These are phyloP conservation scores for Suillus occidentalis DNA, from an alignment of 768 basidiomycete species.

Conservation along the genomic window DNA sequence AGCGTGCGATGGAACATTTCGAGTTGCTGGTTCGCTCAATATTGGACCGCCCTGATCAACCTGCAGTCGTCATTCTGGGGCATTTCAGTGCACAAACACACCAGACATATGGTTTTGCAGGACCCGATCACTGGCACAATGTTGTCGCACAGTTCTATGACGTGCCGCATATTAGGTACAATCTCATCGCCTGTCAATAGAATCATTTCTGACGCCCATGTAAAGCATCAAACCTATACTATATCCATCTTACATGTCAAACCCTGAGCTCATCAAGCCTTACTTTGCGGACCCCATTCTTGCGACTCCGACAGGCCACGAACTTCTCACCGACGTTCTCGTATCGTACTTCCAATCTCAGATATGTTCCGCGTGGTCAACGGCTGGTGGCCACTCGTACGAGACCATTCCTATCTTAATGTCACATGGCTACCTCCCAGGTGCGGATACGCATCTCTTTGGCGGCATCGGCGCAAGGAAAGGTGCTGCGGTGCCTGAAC, in stretches of 20 bases:
- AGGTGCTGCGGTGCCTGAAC: constrained; percentile 59
- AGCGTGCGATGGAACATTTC: constrained; percentile 75
- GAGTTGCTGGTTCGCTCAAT: constrained; percentile 92
- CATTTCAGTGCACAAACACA: constrained; percentile 92
- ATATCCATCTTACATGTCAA: constrained; percentile 78
- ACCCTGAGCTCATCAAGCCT: constrained; percentile 60
- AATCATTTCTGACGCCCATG: constrained; percentile 2
- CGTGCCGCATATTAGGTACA: constrained; percentile 81
- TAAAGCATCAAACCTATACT: constrained; percentile 75
- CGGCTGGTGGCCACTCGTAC: constrained; percentile 64
- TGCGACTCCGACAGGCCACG: constrained; percentile 78
- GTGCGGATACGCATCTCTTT: constrained; percentile 59
- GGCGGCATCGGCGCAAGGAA: constrained; percentile 85
- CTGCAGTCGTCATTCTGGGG: constrained; percentile 92
- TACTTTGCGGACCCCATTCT: constrained; percentile 86
- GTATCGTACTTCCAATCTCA: constrained; percentile 88
- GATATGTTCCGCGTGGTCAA: constrained; percentile 83
- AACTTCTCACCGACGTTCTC: constrained; percentile 87
- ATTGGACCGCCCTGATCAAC: constrained; percentile 85
- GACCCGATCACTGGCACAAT: constrained; percentile 88
- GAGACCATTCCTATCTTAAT: constrained; percentile 52
- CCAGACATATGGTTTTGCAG: constrained; percentile 75
- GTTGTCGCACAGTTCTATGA: constrained; percentile 97
- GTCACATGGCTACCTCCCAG: constrained; percentile 33
- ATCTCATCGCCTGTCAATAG: not conserved